Percentiles rank a stretch among this genome's conserved stretches.
Evolutionary conservation across 768 basidiomycete species (phyloP).

Genomic region (Cystoderma amianthinum): DNA sequence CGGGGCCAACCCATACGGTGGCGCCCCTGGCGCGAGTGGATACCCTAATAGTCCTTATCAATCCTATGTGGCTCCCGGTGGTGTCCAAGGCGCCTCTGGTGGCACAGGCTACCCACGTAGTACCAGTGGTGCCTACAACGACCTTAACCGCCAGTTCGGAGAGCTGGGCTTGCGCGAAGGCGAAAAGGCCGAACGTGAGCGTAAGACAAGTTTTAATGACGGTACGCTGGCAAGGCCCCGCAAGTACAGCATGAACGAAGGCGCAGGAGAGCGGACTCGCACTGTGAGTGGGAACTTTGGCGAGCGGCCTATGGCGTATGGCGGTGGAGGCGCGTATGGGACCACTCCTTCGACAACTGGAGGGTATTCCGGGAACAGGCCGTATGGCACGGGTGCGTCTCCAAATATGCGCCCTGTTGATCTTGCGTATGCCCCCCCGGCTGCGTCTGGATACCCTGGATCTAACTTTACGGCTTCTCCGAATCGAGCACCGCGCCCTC

Average conservation of each 20-base stretch:
- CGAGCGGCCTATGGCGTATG: slow-evolving; percentile 20
- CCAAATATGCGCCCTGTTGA: slow-evolving; percentile 46
- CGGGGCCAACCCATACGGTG: slow-evolving; percentile 13
- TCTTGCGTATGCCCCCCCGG: slow-evolving; percentile 22
- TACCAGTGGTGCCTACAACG: slow-evolving; percentile 18
- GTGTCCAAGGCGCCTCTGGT: slow-evolving; percentile 8
- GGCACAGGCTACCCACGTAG: slow-evolving; percentile 23
- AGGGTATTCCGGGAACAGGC: slow-evolving; percentile 17
- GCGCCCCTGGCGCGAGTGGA: slow-evolving; percentile 8
- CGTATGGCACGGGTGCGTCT: slow-evolving; percentile 21
- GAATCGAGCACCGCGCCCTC: slow-evolving; percentile 15
- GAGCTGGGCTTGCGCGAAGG: slow-evolving; percentile 31
- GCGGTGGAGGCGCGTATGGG: slow-evolving; percentile 14
- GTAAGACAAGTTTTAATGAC: slow-evolving; percentile 26
- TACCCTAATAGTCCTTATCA: slow-evolving; percentile 19
- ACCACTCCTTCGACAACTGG: slow-evolving; percentile 17
- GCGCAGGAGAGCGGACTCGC: slow-evolving; percentile 24
- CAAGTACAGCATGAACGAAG: slow-evolving; percentile 37
- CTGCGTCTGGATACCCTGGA: slow-evolving; percentile 21
- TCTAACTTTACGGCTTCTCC: slow-evolving; percentile 31
- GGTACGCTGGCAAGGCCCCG: slow-evolving; percentile 31
- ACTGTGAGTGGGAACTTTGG: slow-evolving; percentile 32
- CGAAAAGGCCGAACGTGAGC: slow-evolving; percentile 22
- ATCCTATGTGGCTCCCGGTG: slow-evolving; percentile 11
- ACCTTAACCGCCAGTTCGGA: slow-evolving; percentile 33